A percentile compares a stretch with the other conserved stretches of the same genome.
Conservation (phyloP, 2,329 filamentous ascomycete genomes). For the Exophiala aquamarina region DNA sequence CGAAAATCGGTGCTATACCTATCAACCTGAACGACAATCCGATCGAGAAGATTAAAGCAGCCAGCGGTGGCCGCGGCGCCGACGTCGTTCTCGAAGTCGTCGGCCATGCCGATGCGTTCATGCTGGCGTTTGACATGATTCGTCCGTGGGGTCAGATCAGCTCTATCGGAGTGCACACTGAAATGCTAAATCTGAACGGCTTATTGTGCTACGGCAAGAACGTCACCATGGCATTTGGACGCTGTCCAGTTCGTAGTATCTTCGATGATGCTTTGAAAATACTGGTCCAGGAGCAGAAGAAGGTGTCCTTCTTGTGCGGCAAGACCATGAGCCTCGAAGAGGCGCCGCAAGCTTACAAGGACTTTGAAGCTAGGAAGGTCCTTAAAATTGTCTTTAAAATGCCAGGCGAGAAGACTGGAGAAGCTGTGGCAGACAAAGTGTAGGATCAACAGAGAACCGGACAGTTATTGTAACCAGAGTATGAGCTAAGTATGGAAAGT, state of each 20-base stretch:
- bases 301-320: slow-evolving; percentile 27
- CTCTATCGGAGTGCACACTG: slow-evolving; percentile 29
- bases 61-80: slow-evolving; percentile 67
- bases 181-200: slow-evolving; percentile 22
- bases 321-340: slow-evolving; percentile 29
- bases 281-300: slow-evolving; percentile 29
- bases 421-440: slow-evolving; percentile 42
- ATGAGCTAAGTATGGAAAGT: too few species aligned
- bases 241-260: slow-evolving; percentile 29
- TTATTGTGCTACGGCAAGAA: slow-evolving; percentile 29
- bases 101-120: slow-evolving; percentile 27
- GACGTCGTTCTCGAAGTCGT: slow-evolving; percentile 45
- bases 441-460: too few species aligned
- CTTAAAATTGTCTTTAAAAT: slow-evolving; percentile 27
- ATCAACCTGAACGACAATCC: slow-evolving; percentile 61
- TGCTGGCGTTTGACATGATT: slow-evolving; percentile 29
- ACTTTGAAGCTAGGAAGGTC: slow-evolving; percentile 28
- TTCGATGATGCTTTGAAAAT: slow-evolving; percentile 27
- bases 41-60: slow-evolving; percentile 59
- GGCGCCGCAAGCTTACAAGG: slow-evolving; percentile 27
- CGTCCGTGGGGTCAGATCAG: slow-evolving; percentile 28
- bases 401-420: slow-evolving; percentile 17
- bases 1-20: slow-evolving; percentile 62
- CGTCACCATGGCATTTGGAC: slow-evolving; percentile 28
- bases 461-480: too few species aligned